Conservation (phyloP, 345 rosid genomes). For the Clausena lansium region DNA sequence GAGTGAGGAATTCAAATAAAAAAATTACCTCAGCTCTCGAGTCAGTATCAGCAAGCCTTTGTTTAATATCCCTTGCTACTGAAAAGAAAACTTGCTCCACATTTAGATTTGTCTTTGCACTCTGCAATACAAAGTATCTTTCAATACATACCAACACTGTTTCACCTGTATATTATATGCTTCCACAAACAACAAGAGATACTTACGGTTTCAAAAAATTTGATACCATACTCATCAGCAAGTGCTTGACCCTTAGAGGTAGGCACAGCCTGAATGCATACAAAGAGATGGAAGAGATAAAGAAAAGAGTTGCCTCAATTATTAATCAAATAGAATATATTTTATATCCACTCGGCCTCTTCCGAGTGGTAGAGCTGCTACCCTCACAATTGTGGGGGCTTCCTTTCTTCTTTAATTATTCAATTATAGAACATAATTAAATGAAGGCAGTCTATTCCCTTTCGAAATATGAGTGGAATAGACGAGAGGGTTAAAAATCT, state of each 20-base stretch:
- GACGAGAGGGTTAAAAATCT: no score
- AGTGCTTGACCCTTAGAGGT: constrained; percentile 96
- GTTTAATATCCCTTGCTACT: constrained; percentile 88
- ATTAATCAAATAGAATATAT: background rate
- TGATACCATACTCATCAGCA: constrained; percentile 97
- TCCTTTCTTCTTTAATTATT: no score
- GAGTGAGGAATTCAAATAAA: constrained; percentile 2
- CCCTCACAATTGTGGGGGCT: no score
- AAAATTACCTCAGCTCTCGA: constrained; percentile 64
- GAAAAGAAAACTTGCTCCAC: constrained; percentile 97
- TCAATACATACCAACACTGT: constrained; percentile 8
- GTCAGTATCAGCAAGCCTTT: constrained; percentile 83
- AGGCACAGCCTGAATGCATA: constrained; percentile 74
- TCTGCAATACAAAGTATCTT: constrained; percentile 48
- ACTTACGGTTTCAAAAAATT: constrained; percentile 95
- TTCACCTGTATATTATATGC: background rate
- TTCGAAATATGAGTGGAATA: no score
- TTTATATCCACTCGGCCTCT: no score
- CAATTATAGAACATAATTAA: no score
- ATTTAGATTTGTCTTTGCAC: constrained; percentile 92
- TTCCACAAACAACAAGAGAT: background rate
- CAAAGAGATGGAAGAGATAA: constrained; percentile 7
- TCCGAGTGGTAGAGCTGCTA: no score
- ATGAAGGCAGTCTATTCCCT: no score
- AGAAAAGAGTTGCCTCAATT: background rate